Evolutionary conservation across 1,139 yeast species (phyloP), one percentile per base, ranked within the genome.

Genomic region (Candida sanyaensis): DNA sequence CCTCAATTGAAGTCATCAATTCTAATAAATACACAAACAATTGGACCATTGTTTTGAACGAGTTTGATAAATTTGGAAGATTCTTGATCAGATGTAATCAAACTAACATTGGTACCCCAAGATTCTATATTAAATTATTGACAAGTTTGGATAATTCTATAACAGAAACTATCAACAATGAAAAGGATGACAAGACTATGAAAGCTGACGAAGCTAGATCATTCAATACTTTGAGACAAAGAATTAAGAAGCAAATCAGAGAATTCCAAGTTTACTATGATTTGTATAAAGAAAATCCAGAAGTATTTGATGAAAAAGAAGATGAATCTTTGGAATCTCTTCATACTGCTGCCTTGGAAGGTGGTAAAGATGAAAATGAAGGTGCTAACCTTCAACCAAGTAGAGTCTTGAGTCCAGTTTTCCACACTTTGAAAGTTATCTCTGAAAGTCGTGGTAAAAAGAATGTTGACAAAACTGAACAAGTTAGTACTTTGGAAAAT

Each of bases 371-470:
- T 27, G 59, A 61, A 28, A 60, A 50, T 41, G 60, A 54, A 9
- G 57, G 49, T 42, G 55, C 55, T 9, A 38, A 58, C 26, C 53
- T 52, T 37, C 58, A 57, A 38, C 52, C 58, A 27, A 56, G 57
- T 42, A 66, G 67, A 51, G 60, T 58, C 30, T 64, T 73, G 57
- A 67, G 75, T 54, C 75, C 77, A 23, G 84, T 92, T 47, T 90
- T 92, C 75, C 76, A 84, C 51, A 83, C 88, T 39, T 78, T 93
- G 64, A 82, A 86, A 64, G 72, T 83, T 47, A 84, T 95, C 52
- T 75, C 88, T 54, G 99, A 93, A 68, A 79, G 92, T 44, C 86
- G 99, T 71, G 99, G 99, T 76, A 92, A 92, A 76, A 93, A 90
- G 78, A 90, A 89, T 67, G 87, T 91, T 55, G 97, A 93, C 67